Evolutionary conservation across 2,329 filamentous ascomycete genomes (phyloP).

Genomic region (Hypocreales sp.): DNA sequence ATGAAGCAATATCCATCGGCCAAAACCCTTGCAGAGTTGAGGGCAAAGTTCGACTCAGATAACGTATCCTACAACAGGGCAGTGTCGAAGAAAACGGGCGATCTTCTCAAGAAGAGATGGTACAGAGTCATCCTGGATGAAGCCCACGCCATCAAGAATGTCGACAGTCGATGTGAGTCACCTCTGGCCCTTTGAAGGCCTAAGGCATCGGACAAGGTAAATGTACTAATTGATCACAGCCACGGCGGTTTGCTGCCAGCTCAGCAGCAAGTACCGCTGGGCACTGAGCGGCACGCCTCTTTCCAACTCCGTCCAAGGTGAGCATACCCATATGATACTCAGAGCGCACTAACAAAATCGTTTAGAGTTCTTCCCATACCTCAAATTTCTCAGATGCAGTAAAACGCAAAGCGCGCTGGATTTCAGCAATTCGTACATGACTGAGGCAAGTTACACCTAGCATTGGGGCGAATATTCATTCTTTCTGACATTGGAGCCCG

Average conservation of each 20-base stretch:
- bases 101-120: constrained; percentile 20
- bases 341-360: constrained; percentile 1
- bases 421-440: constrained; percentile 8
- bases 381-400: constrained; percentile 14
- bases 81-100: constrained; percentile 22
- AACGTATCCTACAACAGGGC: constrained; percentile 10
- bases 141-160: constrained; percentile 39
- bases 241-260: constrained; percentile 8
- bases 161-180: constrained; percentile 13
- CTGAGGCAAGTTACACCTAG: constrained; percentile 4
- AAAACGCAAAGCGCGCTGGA: constrained; percentile 1
- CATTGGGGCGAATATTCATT: no score
- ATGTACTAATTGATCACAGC: constrained; percentile 2
- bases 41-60: not conserved
- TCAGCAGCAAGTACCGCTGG: constrained; percentile 17
- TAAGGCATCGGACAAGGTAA: no score
- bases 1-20: constrained; percentile 5
- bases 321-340: not conserved
- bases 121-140: constrained; percentile 41
- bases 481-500: no score
- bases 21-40: not conserved
- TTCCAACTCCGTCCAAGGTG: constrained; percentile 15
- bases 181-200: not conserved
- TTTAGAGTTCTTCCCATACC: constrained; percentile 20
- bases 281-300: constrained; percentile 20